Base-by-base conservation (phyloP, 495 filamentous ascomycete species). In the Annulohypoxylon bovei region DNA sequence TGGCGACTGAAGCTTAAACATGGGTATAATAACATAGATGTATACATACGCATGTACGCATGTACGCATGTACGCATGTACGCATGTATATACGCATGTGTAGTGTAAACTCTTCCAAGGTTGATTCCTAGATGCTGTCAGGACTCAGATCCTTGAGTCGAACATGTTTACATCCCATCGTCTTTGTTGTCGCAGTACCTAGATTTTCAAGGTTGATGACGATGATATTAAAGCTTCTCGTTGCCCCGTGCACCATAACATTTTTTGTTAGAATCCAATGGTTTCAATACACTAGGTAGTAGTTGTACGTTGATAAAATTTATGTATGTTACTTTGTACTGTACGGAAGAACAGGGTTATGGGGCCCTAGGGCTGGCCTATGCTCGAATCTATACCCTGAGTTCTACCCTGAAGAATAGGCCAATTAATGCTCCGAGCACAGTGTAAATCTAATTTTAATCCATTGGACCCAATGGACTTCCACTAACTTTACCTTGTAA, bases 211-310 rank as follows among this genome's bases (percentile, higher is more conserved):
- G 57, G 30, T 33, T 37, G 56, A 65, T 54, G 54, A 46, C 32
- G 57, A 60, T 60, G 39, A 32, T 46, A 46, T 39, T 52, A 22
- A 12, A 61, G 18, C 20, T 61, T 62, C 12, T 40, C 30, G 64
- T 72, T 72, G 69, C 69, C 59, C 69, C 50, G 63, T 72, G 64
- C 59, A 64, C 55, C 27, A 39, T 61, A 49, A 67, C 53, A 67
- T 67, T 72, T 58, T 64, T 67, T 44, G 47, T 56, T 44, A 39
- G 35, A 16, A 27, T 4, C n/a, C n/a, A n/a, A n/a, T 22, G 18
- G 44, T 27, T 49, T 49, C 9, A n/a, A 28, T 46, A 46, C 8
- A 28, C 32, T 39, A 25, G 6, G 8, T 30, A 35, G 14, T 53
- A 25, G 18, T 20, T 37, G 35, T 54, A 39, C 30, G 40, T 33